Evolutionary conservation across 116 monocot species (phyloP).

Genomic region (Dioscorea cayenensis): DNA sequence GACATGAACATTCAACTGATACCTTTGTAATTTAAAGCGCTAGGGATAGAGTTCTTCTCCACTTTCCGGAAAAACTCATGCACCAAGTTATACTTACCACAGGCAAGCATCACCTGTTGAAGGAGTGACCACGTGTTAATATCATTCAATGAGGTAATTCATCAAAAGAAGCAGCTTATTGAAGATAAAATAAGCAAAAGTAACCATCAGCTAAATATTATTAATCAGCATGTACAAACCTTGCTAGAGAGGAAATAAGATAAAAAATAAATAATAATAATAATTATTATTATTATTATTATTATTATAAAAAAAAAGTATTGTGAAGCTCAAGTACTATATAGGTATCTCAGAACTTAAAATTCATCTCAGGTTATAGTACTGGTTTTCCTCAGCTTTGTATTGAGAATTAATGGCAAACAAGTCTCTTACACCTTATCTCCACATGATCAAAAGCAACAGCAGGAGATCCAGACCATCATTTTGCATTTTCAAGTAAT

Average conservation of each 20-base stretch:
- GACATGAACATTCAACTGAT: neutral
- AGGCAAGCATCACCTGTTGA: conserved; percentile 83
- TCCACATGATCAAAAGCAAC: neutral
- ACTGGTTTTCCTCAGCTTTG: neutral
- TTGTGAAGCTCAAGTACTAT: too few species aligned
- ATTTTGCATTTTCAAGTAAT: neutral
- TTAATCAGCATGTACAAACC: too few species aligned
- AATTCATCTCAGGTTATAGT: neutral
- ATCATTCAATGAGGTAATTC: neutral
- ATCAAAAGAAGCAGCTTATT: neutral
- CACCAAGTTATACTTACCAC: conserved; percentile 86
- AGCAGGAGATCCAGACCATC: neutral
- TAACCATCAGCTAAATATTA: too few species aligned
- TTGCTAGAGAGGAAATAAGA: too few species aligned
- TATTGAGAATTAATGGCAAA: neutral
- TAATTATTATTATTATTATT: too few species aligned
- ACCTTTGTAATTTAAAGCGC: conserved; percentile 90
- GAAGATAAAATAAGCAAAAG: neutral
- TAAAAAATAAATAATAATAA: too few species aligned
- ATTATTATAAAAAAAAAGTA: too few species aligned
- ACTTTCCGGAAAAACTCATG: conserved; percentile 84
- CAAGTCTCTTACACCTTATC: neutral
- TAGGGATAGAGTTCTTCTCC: conserved; percentile 59
- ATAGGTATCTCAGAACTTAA: neutral
- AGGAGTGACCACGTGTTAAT: neutral